Evolutionary conservation across 495 filamentous ascomycete species (phyloP).

Genomic region (Amorphotheca resinae): DNA sequence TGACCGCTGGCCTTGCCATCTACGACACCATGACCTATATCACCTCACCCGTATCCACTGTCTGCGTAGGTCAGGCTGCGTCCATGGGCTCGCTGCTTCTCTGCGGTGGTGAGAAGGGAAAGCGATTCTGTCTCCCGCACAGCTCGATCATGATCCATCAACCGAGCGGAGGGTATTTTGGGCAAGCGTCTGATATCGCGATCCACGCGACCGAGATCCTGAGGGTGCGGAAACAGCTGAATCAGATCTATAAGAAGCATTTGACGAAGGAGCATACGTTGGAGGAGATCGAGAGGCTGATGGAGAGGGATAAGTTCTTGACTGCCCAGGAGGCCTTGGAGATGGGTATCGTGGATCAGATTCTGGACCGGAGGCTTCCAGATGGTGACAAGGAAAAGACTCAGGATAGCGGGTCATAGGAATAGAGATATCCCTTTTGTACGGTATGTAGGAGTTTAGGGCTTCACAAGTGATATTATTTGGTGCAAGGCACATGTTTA

Average conservation of each 20-base stretch:
- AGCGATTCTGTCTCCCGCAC: conserved; percentile 81
- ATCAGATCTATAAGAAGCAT: conserved; percentile 80
- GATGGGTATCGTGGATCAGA: conserved; percentile 83
- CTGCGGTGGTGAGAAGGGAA: conserved; percentile 72
- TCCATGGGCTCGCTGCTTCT: conserved; percentile 89
- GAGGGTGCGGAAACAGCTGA: conserved; percentile 69
- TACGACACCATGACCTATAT: conserved; percentile 99
- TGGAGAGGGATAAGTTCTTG: conserved; percentile 95
- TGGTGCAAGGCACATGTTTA: no score
- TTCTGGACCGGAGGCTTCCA: conserved; percentile 44
- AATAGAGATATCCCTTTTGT: background rate
- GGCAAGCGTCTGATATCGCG: conserved; percentile 83
- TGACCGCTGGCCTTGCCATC: conserved; percentile 84
- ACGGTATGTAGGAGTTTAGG: background rate
- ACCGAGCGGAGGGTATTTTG: conserved; percentile 79
- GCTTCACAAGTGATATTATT: no score
- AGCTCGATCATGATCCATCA: conserved; percentile 95
- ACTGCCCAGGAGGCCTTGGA: conserved; percentile 77
- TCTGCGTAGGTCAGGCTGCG: conserved; percentile 89
- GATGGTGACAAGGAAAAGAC: conserved; percentile 18
- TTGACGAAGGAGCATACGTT: conserved; percentile 63
- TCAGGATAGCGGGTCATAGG: background rate
- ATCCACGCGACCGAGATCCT: conserved; percentile 97
- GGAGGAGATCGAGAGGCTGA: conserved; percentile 79
- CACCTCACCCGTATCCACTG: conserved; percentile 77